These are phyloP conservation scores for Ascoidea tarda DNA, from an alignment of 805 yeast genomes.

Conservation along the genomic window DNA sequence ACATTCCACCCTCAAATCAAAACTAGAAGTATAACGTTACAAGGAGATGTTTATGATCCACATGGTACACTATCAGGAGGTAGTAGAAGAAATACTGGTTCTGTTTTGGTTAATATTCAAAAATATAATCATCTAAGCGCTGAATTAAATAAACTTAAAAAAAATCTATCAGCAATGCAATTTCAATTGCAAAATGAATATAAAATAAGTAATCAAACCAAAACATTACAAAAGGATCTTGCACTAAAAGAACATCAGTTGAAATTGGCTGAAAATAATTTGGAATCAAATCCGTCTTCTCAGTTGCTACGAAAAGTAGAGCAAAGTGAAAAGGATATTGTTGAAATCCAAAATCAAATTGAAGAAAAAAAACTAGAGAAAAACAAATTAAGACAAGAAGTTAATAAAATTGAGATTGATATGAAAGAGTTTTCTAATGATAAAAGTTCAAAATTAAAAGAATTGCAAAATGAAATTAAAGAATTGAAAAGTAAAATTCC, in stretches of 20 bases:
- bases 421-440: slow-evolving; percentile 69
- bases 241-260: slow-evolving; percentile 46
- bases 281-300: slow-evolving; percentile 42
- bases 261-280: slow-evolving; percentile 36
- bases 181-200: slow-evolving; percentile 27
- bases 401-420: slow-evolving; percentile 49
- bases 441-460: slow-evolving; percentile 67
- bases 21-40: slow-evolving; percentile 73
- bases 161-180: slow-evolving; percentile 26
- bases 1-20: slow-evolving; percentile 75
- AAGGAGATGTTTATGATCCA: slow-evolving; percentile 94
- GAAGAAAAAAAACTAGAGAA: slow-evolving; percentile 20
- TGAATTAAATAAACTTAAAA: slow-evolving; percentile 26
- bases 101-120: slow-evolving; percentile 53
- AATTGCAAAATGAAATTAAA: slow-evolving; percentile 39
- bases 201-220: slow-evolving; percentile 32
- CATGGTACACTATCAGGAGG: slow-evolving; percentile 95
- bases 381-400: slow-evolving; percentile 24
- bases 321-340: slow-evolving; percentile 30
- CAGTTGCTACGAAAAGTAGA: slow-evolving; percentile 37
- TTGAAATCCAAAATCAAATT: slow-evolving; percentile 24
- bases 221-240: slow-evolving; percentile 41
- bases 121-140: slow-evolving; percentile 35
- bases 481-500: slow-evolving; percentile 22
- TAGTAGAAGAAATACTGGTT: slow-evolving; percentile 46